phyloP scores from a whole-genome alignment of 306 rosid species.

The Prunus salicina region DNA sequence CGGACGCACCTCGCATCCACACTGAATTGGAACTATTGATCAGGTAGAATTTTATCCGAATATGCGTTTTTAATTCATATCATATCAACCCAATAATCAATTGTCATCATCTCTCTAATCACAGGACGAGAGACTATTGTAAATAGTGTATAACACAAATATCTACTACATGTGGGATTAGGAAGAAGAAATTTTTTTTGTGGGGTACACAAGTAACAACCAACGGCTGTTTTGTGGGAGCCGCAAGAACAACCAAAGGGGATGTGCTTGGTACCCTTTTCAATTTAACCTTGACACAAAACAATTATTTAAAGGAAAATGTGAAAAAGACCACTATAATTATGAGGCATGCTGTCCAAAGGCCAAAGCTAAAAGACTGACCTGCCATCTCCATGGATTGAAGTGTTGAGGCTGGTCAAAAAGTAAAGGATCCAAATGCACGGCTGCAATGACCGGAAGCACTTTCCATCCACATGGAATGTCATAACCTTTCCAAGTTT shows the following conservation, averaged over 20 bases:
- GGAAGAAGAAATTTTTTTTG: neutral
- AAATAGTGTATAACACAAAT: neutral
- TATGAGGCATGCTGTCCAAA: conserved; percentile 36
- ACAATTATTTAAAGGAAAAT: neutral
- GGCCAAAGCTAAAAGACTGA: conserved; percentile 28
- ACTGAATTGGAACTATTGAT: too few relatives aligned
- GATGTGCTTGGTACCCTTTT: conserved; percentile 36
- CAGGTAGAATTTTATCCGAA: too few relatives aligned
- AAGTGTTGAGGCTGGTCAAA: conserved; percentile 95
- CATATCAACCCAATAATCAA: too few relatives aligned
- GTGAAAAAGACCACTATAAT: conserved; percentile 17
- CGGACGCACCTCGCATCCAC: neutral
- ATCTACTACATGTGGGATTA: neutral
- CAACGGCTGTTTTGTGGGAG: conserved; percentile 34
- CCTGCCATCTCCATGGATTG: conserved; percentile 99
- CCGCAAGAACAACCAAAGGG: conserved; percentile 39
- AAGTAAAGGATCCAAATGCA: conserved; percentile 86
- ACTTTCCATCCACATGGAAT: conserved; percentile 99
- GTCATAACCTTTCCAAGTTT: conserved; percentile 69
- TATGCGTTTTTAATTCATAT: too few relatives aligned
- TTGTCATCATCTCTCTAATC: too few relatives aligned
- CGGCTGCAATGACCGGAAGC: conserved; percentile 96
- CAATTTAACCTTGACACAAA: neutral
- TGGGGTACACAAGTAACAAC: conserved; percentile 30
- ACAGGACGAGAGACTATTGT: neutral